A percentile compares a stretch with the other conserved stretches of the same genome.
These are phyloP conservation scores for Basipetospora sp. DNA, from an alignment of 2,329 filamentous ascomycete genomes.

Conservation along the genomic window DNA sequence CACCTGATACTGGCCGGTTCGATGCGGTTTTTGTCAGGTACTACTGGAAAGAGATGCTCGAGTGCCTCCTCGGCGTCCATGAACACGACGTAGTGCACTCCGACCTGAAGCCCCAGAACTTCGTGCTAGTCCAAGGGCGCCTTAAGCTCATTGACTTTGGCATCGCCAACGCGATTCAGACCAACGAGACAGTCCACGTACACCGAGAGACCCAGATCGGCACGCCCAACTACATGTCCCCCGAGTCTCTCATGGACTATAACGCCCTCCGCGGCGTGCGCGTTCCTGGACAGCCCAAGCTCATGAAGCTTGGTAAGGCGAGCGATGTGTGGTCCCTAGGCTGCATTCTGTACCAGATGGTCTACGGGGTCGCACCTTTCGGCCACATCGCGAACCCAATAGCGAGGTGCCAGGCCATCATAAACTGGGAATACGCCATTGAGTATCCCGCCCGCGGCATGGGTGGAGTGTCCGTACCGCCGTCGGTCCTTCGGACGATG, in stretches of 20 bases:
- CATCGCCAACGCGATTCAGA: conserved; percentile 92
- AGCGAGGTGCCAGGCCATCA: conserved; percentile 72
- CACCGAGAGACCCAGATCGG: conserved; percentile 91
- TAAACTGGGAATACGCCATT: conserved; percentile 60
- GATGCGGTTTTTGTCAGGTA: conserved; percentile 88
- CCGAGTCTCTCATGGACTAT: conserved; percentile 79
- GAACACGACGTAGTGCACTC: conserved; percentile 87
- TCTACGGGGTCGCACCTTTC: conserved; percentile 91
- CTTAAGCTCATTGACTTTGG: conserved; percentile 97
- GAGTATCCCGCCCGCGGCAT: conserved; percentile 57
- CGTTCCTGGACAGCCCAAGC: conserved; percentile 39
- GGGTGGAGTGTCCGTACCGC: conserved; percentile 47
- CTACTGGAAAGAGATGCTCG: conserved; percentile 99
- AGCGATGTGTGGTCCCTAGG: conserved; percentile 93
- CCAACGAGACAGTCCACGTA: conserved; percentile 90
- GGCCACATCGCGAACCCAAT: conserved; percentile 81
- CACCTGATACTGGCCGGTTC: conserved; percentile 57
- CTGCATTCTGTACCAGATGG: conserved; percentile 95
- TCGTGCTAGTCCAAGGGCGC: conserved; percentile 76
- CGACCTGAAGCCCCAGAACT: conserved; percentile 93
- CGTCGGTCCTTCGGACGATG: conserved; percentile 45
- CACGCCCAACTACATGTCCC: conserved; percentile 97
- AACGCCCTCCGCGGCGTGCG: conserved; percentile 46
- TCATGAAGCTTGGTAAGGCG: conserved; percentile 92
- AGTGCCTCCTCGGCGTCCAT: conserved; percentile 83